Base-by-base conservation (phyloP, 2,329 filamentous ascomycete genomes). In the Cladosporium sp. region DNA sequence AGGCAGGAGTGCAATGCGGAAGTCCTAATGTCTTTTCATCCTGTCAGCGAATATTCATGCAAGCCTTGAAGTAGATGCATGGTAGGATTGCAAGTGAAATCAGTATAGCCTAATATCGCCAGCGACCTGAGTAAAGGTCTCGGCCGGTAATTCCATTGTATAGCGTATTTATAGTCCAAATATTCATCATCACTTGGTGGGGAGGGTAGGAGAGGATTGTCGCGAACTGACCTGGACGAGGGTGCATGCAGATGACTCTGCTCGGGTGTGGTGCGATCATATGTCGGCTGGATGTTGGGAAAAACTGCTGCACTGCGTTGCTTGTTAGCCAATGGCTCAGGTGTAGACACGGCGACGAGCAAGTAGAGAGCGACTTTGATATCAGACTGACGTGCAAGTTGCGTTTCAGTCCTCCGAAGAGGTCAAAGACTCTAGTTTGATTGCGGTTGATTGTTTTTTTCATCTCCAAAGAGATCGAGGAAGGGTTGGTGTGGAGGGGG, bases 361-460 rank as follows among this genome's bases (percentile, higher is more conserved):
- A 28, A 28, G 22, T 4, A 28, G 22, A 28, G 2, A 28, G 22
- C 22, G 22, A 28, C 41, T 49, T 51, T 22, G 44, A 54, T 40
- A 59, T 93, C 88, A 93, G 88, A 89, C 88, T 93, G 88, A 93
- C 87, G 87, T 92, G 84, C 73, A 88, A 83, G 48, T 59, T 69
- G 72, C 82, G 85, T 92, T 91, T 91, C 87, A 92, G 85, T 80
- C 75, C 61, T 58, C 78, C 83, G 78, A 71, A 70, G 70, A 77
- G 86, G 84, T 95, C 89, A 93, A 93, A 95, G 89, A 95, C 89
- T 95, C 89, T 95, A 95, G 87, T 91, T 91, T 79, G 59, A 55
- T 75, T 85, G 55, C 59, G 86, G 86, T 89, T 59, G 43, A 85
- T 78, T 76, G 71, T 71, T 74, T 89, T 84, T 50, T 43, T 91